These are phyloP conservation scores for Magnaporthiopsis incrustans DNA, from an alignment of 2,329 filamentous ascomycete species.

Conservation along the genomic window DNA sequence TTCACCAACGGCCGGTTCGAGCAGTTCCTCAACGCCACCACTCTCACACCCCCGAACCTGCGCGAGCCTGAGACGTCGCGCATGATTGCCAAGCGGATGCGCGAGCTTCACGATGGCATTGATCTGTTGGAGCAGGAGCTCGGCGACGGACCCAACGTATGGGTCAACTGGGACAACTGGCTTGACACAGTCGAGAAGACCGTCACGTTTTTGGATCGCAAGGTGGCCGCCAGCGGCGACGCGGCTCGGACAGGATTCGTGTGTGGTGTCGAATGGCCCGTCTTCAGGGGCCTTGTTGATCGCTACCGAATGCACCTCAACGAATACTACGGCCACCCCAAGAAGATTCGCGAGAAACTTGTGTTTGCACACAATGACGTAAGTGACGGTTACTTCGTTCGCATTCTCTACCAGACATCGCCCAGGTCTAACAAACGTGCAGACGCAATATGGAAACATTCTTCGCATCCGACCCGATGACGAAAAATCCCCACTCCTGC, in stretches of 20 bases:
- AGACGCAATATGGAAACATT: constrained; percentile 99
- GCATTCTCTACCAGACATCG: neutral
- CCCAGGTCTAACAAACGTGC: neutral
- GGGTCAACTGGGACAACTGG: constrained; percentile 95
- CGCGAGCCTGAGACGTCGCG: constrained; percentile 75
- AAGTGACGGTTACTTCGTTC: constrained; percentile 25
- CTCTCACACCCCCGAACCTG: constrained; percentile 69
- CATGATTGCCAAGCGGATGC: constrained; percentile 95
- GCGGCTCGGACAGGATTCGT: constrained; percentile 70
- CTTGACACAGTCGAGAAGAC: constrained; percentile 56
- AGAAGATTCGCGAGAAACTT: constrained; percentile 63
- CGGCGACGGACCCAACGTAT: constrained; percentile 72
- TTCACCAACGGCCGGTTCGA: constrained; percentile 95
- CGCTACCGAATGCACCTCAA: constrained; percentile 72
- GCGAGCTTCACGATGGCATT: constrained; percentile 89
- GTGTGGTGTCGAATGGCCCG: constrained; percentile 74
- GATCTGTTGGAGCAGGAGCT: constrained; percentile 74
- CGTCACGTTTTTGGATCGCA: constrained; percentile 46
- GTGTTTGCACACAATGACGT: constrained; percentile 98
- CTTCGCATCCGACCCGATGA: constrained; percentile 61
- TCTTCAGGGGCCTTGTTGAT: constrained; percentile 66
- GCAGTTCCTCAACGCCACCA: constrained; percentile 79
- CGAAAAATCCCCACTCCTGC: constrained; percentile 76
- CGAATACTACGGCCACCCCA: constrained; percentile 58
- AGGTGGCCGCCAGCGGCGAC: constrained; percentile 40